phyloP scores from a whole-genome alignment of 805 yeast species.

The Metschnikowia colocasiae region DNA sequence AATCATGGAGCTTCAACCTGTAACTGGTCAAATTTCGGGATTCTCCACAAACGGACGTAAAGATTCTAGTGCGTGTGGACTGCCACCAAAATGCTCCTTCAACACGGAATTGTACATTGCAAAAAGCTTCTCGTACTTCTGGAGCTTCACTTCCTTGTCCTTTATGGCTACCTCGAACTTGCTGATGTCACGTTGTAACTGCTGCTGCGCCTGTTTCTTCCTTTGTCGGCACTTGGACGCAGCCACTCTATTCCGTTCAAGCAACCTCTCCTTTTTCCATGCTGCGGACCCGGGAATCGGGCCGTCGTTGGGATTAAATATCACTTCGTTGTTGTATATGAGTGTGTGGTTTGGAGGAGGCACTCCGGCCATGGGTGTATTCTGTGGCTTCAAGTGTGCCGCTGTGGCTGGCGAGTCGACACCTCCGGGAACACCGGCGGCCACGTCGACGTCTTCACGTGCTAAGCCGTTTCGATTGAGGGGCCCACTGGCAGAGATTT shows the following conservation, averaged over 20 bases:
- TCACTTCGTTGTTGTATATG: conserved; percentile 53
- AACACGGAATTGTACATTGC: conserved; percentile 21
- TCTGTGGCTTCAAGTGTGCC: neutral
- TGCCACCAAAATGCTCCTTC: conserved; percentile 16
- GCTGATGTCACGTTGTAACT: conserved; percentile 58
- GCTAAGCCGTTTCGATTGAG: neutral
- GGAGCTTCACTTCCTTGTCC: conserved; percentile 18
- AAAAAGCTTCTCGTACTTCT: conserved; percentile 22
- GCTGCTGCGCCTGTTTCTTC: conserved; percentile 64
- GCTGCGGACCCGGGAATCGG: conserved; percentile 61
- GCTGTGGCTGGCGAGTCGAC: neutral
- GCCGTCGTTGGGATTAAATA: conserved; percentile 50
- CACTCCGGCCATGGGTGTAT: conserved; percentile 32
- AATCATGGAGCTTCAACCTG: too few relatives aligned
- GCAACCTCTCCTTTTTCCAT: conserved; percentile 62
- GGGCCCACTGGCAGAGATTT: neutral
- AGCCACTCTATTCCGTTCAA: conserved; percentile 64
- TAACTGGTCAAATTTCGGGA: neutral
- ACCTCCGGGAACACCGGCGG: neutral
- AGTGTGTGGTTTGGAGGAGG: conserved; percentile 50
- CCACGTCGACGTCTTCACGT: neutral
- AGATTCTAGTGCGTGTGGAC: conserved; percentile 10
- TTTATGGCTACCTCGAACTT: conserved; percentile 45
- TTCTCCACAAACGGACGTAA: conserved; percentile 12
- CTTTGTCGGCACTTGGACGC: conserved; percentile 67